Evolutionary conservation across 1,284 basidiomycete genomes (phyloP), one percentile per base, ranked within the genome.

Genomic region (Puccinia hordei): DNA sequence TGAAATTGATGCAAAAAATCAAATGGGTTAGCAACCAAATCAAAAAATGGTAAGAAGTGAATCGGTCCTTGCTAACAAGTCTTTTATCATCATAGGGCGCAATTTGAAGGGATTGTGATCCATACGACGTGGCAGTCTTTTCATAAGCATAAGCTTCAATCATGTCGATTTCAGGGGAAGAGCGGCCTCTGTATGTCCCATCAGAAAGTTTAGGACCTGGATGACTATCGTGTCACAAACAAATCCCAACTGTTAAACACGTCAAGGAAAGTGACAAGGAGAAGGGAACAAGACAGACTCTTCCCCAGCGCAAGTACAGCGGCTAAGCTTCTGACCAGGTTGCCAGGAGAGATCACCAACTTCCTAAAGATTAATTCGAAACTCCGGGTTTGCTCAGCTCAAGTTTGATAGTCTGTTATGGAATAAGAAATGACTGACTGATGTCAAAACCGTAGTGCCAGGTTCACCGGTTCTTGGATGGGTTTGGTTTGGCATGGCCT

Each of bases 81-180:
- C 85, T 84, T 19, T 82, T 83, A 0, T 82, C 81, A 72, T 84
- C 83, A 81, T 84, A 85, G 0, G 85, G 85, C 1, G 84, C 84
- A 6, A 84, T 81, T 75, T 85, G 85, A 8, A 82, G 77, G 3
- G 83, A 84, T 82, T 84, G 83, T 55, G 83, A 84, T 22, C 82
- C 82, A 69, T 49, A 81, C 8, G 84, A 84, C n/a, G 83, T 38
- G 68, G 69, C 51, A 12, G 46, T 44, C 55, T 66, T 55, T 35
- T 68, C 57, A 12, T 57, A 80, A 44, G 77, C 46, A 81, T 85
- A 85, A 8, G 85, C 85, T 81, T 85, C 85, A 69, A 85, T 75
- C 24, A 85, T 82, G 77, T 85, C 85, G 71, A 85, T 84, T 80
- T 85, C 85, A 15, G 85, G 85, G 17, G 85, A 84, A 0, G 83